Evolutionary conservation across 176 grass and related monocot species (phyloP).

Genomic region (Avena atlantica): DNA sequence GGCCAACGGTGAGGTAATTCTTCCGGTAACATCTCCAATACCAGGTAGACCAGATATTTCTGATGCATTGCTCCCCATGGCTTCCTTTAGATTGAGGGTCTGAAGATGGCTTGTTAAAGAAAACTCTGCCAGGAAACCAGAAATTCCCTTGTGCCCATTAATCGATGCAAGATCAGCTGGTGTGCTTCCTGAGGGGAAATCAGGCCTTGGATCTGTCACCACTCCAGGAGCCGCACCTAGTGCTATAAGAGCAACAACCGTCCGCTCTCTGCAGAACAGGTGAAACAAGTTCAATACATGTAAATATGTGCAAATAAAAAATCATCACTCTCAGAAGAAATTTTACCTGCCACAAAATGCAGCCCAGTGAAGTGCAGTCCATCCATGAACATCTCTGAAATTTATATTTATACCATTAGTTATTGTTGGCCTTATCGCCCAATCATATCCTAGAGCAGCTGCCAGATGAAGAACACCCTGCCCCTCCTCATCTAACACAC

Average conservation of each 20-base stretch:
- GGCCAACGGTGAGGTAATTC: slow-evolving; percentile 37
- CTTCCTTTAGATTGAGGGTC: slow-evolving; percentile 76
- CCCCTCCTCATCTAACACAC: slow-evolving; percentile 83
- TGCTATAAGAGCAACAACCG: slow-evolving; percentile 77
- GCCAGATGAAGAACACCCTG: slow-evolving; percentile 89
- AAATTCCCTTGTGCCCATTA: slow-evolving; percentile 95
- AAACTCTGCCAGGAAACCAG: slow-evolving; percentile 92
- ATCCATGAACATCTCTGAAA: slow-evolving; percentile 84
- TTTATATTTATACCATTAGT: slow-evolving; percentile 81
- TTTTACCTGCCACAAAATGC: slow-evolving; percentile 90
- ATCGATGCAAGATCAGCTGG: slow-evolving; percentile 92
- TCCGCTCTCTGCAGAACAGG: slow-evolving; percentile 73
- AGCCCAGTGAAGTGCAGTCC: slow-evolving; percentile 97
- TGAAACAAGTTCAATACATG: slow-evolving; percentile 43
- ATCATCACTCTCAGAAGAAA: slow-evolving; percentile 12
- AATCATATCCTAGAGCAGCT: slow-evolving; percentile 87
- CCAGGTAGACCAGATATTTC: slow-evolving; percentile 58
- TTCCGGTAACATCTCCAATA: slow-evolving; percentile 61
- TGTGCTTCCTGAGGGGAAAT: slow-evolving; percentile 79
- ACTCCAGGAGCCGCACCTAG: slow-evolving; percentile 81
- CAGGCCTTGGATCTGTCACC: slow-evolving; percentile 86
- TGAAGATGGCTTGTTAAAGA: slow-evolving; percentile 84
- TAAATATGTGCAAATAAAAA: background rate
- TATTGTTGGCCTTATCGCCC: slow-evolving; percentile 80
- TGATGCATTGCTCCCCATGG: slow-evolving; percentile 48